Base-by-base conservation (phyloP, 352 stramenopile genomes). In the Phytophthora chlamydospora region DNA sequence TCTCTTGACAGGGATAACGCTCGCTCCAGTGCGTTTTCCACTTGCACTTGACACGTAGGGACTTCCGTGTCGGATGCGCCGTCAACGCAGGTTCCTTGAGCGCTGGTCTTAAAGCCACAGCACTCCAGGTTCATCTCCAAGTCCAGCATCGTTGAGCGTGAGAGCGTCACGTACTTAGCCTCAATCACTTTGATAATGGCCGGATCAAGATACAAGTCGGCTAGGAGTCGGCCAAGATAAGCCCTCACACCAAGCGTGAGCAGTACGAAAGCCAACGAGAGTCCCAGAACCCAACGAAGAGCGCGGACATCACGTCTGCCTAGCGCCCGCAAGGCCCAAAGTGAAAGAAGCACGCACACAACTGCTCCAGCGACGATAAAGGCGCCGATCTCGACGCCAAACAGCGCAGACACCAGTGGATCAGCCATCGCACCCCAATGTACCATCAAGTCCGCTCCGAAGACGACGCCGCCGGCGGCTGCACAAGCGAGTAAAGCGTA, bases 101-200 rank as follows among this genome's bases (percentile, higher is more conserved):
- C 14, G 2, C 29, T 71, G 6, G 40, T 27, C 7, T 60, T 60
- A 34, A 82, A 85, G 12, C 79, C 79, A 16, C 79, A 89, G 39
- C 79, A 89, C 11, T 57, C 56, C 52, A 89, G 72, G 16, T 53
- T 50, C 33, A 75, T 68, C 45, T 89, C 79, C 3, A 89, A n/a
- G 2, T 43, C 19, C 9, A 83, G 35, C 11, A 79, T 54, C 16
- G 39, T 58, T 1, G 59, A 55, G 0, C 48, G 39, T 3, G 75
- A 38, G 6, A 86, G 38, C 0, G 38, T 44, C 13, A 72, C 35
- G 32, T 75, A 86, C 19, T 71, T 76, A 0, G 47, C 34, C 31
- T 85, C 61, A 2, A 80, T 65, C n/a, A 62, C 59, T 41, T 65
- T 32, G 14, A 54, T 69, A 6, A 83, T 68, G 6, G 49, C 54